These are phyloP conservation scores for Raphanus sativus DNA, from an alignment of 345 rosid genomes.

Conservation along the genomic window DNA sequence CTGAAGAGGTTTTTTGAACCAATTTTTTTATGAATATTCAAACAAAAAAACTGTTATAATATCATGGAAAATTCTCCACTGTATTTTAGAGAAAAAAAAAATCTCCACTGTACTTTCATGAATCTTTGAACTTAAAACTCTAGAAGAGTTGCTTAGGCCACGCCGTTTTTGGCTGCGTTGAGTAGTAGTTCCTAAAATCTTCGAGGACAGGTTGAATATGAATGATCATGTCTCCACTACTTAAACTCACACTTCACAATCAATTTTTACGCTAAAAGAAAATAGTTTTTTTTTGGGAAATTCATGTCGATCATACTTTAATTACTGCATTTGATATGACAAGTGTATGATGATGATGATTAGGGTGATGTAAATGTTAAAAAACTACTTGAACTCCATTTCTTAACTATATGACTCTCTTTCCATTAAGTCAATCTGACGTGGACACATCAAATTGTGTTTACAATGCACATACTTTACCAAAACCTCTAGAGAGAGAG, in stretches of 20 bases:
- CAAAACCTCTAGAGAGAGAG: not conserved
- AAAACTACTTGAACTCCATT: not conserved
- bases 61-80: not conserved
- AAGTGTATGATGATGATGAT: constrained; percentile 33
- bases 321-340: constrained; percentile 28
- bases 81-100: too few species aligned
- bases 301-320: constrained; percentile 13
- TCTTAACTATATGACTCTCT: not conserved
- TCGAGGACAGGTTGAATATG: constrained; percentile 20
- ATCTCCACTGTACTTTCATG: not conserved
- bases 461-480: not conserved
- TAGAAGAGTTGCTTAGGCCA: constrained; percentile 15
- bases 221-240: constrained; percentile 31
- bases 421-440: constrained; percentile 15
- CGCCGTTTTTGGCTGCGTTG: not conserved
- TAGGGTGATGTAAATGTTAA: constrained; percentile 22
- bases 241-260: constrained; percentile 7
- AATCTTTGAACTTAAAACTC: not conserved
- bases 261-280: not conserved
- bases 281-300: not conserved
- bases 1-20: not conserved
- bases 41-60: too few species aligned
- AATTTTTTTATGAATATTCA: too few species aligned
- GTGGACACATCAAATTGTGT: constrained; percentile 23
- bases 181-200: not conserved